A percentile compares a stretch with the other conserved stretches of the same genome.
phyloP scores from a whole-genome alignment of 2,329 filamentous ascomycete species.

The Beauveria caledonica region DNA sequence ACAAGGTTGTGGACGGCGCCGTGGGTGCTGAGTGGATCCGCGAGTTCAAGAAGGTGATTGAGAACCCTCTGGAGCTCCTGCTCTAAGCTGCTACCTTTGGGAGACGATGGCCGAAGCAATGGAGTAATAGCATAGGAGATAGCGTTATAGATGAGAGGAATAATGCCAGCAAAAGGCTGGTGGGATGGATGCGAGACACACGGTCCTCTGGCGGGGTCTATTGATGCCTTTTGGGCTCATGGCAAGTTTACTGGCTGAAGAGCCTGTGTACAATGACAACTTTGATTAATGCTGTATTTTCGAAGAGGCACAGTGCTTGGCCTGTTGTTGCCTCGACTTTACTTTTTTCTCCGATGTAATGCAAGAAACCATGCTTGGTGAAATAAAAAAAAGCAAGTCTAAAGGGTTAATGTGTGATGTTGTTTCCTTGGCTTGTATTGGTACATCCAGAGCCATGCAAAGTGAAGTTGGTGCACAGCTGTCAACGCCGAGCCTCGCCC shows the following conservation, averaged over 20 bases:
- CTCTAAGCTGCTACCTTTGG: constrained; percentile 48
- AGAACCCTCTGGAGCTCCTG: constrained; percentile 93
- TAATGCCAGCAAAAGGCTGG: constrained; percentile 11
- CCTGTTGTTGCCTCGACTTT: constrained; percentile 21
- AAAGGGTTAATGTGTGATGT: neutral
- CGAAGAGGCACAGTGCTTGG: constrained; percentile 20
- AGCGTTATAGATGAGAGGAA: constrained; percentile 10
- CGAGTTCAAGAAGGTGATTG: constrained; percentile 93
- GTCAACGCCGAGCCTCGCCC: too few relatives aligned
- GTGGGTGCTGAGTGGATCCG: constrained; percentile 94
- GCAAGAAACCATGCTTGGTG: too few relatives aligned
- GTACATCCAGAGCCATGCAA: too few relatives aligned
- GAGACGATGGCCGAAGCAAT: neutral
- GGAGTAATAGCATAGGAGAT: constrained; percentile 12
- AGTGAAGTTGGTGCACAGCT: too few relatives aligned
- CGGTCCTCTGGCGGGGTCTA: neutral
- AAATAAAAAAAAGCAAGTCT: too few relatives aligned
- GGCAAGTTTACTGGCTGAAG: constrained; percentile 21
- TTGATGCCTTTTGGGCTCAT: neutral
- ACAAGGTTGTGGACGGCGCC: constrained; percentile 96
- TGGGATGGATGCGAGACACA: neutral
- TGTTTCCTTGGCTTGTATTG: neutral
- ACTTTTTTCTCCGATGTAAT: neutral
- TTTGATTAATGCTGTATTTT: constrained; percentile 32
- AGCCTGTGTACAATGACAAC: constrained; percentile 34